Evolutionary conservation across 495 filamentous ascomycete genomes (phyloP).

Genomic region (Letharia columbiana): DNA sequence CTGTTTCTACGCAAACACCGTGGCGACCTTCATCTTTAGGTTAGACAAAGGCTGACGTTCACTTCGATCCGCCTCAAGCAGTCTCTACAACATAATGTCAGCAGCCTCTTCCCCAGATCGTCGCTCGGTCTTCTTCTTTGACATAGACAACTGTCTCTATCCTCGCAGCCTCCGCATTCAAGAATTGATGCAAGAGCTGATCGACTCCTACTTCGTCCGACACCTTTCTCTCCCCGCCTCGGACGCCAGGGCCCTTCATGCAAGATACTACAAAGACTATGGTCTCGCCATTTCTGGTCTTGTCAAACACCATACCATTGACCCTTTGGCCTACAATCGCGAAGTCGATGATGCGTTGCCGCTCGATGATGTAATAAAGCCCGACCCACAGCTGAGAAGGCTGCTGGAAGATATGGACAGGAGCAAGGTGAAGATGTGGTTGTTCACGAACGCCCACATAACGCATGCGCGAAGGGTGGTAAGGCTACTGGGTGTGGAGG

Average conservation of each 20-base stretch:
- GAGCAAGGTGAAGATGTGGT: slow-evolving; percentile 76
- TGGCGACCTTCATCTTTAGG: background rate
- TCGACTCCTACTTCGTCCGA: slow-evolving; percentile 72
- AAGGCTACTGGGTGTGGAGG: slow-evolving; percentile 68
- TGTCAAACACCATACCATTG: slow-evolving; percentile 88
- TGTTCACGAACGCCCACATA: slow-evolving; percentile 93
- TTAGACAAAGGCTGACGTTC: background rate
- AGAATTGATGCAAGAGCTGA: slow-evolving; percentile 63
- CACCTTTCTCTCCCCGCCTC: slow-evolving; percentile 64
- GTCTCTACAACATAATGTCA: background rate
- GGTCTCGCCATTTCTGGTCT: slow-evolving; percentile 94
- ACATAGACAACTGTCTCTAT: slow-evolving; percentile 92
- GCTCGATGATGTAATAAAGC: slow-evolving; percentile 71
- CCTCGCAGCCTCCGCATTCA: slow-evolving; percentile 50
- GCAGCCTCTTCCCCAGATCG: slow-evolving; percentile 5
- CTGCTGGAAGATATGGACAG: slow-evolving; percentile 72
- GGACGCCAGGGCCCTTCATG: slow-evolving; percentile 74
- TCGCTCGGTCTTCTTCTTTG: slow-evolving; percentile 70
- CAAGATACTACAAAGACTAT: slow-evolving; percentile 90
- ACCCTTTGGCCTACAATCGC: slow-evolving; percentile 87
- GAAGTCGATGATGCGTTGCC: slow-evolving; percentile 94
- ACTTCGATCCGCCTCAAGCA: background rate
- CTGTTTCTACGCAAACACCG: background rate
- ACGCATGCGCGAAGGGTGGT: slow-evolving; percentile 81
- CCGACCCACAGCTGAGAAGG: slow-evolving; percentile 62